Evolutionary conservation across 176 grass and related monocot species (phyloP), one percentile per base, ranked within the genome.

Genomic region (Carex pumila): DNA sequence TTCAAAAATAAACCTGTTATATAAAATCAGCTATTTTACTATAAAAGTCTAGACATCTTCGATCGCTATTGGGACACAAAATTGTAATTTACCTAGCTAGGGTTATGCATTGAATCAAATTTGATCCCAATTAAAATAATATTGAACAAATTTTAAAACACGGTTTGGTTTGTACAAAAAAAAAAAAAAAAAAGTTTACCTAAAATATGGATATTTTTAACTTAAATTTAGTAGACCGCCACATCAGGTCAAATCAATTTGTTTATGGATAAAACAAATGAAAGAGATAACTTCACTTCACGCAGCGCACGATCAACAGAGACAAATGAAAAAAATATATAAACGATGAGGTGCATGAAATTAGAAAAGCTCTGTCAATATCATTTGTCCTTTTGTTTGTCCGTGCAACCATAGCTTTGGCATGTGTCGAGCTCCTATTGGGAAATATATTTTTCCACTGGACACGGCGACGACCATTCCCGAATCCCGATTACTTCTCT

Each of bases 401-500:
- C 34, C 34, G 30, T 78, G 29, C n/a, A 59, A 12, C 67, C 43
- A 57, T 68, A 34, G 6, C 2, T 85, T 72, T 30, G 3, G 12
- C 68, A 74, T 34, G 55, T 85, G 72, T 39, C 43, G 19, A 1
- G 12, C 9, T 45, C 17, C 41, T 45, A 86, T 70, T 86, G 61
- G 84, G 6, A 13, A 15, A 17, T 2, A 31, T 78, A 17, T 79
- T 66, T 66, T 58, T 29, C 29, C 61, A 25, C 12, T 18, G 22
- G 41, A 71, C 85, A 81, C 72, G 76, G 64, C 85, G 61, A 80
- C 84, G 84, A 86, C 85, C 59, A 29, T 64, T 74, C 30, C 71
- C 25, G 25, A 25, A 25, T 25, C 25, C 25, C 41, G 37, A n/a
- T 53, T 12, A 25, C 25, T 25, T 25, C 25, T 25, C 25, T 25